Evolutionary conservation across 208 protist species (phyloP).

Genomic region (Phytomonas sp.): DNA sequence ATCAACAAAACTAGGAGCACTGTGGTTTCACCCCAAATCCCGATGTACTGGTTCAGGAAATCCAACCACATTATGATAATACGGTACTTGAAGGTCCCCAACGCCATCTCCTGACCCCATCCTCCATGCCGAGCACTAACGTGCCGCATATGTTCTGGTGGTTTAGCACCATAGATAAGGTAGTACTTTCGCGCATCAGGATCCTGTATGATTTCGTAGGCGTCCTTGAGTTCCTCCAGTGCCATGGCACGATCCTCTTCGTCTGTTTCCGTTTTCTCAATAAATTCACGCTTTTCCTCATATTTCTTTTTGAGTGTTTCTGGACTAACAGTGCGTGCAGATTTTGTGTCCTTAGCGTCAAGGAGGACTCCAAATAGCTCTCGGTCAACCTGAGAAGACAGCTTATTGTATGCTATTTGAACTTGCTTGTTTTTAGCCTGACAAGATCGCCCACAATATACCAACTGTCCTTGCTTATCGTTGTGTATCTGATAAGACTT

Average conservation of each 20-base stretch:
- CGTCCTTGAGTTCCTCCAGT: slow-evolving; percentile 77
- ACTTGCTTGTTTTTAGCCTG: slow-evolving; percentile 72
- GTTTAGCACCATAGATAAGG: slow-evolving; percentile 80
- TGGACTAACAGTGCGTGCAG: slow-evolving; percentile 32
- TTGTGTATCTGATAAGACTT: slow-evolving; percentile 53
- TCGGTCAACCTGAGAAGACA: slow-evolving; percentile 75
- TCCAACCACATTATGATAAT: slow-evolving; percentile 79
- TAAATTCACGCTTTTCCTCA: slow-evolving; percentile 57
- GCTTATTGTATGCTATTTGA: slow-evolving; percentile 69
- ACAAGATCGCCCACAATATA: slow-evolving; percentile 67
- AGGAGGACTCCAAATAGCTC: slow-evolving; percentile 78
- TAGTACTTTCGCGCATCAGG: slow-evolving; percentile 84
- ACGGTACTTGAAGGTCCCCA: slow-evolving; percentile 77
- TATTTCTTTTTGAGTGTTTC: slow-evolving; percentile 60
- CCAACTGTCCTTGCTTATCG: slow-evolving; percentile 61
- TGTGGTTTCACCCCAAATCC: slow-evolving; percentile 63
- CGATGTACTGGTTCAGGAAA: slow-evolving; percentile 60
- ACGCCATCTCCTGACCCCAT: slow-evolving; percentile 75
- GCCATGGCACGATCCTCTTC: slow-evolving; percentile 73
- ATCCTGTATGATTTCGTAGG: slow-evolving; percentile 80
- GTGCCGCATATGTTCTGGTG: slow-evolving; percentile 79
- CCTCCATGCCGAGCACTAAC: slow-evolving; percentile 67
- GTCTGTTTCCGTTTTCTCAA: slow-evolving; percentile 51
- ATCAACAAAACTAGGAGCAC: slow-evolving; percentile 44
- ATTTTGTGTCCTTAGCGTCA: slow-evolving; percentile 71